A percentile compares a stretch with the other conserved stretches of the same genome.
phyloP scores from a whole-genome alignment of 2,329 filamentous ascomycete species.

The Zasmidium cellare region DNA sequence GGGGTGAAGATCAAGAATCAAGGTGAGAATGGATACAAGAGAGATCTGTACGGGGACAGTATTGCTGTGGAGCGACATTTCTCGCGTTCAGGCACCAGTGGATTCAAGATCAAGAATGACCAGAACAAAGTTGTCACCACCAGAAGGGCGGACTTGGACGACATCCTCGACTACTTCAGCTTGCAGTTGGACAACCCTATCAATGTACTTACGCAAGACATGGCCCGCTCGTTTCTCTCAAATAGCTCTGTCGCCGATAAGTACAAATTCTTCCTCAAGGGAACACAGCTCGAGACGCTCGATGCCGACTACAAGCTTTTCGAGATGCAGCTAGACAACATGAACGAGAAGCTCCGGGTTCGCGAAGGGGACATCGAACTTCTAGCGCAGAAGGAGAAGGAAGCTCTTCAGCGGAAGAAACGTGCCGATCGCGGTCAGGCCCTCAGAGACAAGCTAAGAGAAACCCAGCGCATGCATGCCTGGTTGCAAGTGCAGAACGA shows the following conservation, averaged over 20 bases:
- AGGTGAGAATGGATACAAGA: conserved; percentile 80
- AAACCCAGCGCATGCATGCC: conserved; percentile 67
- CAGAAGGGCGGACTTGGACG: conserved; percentile 83
- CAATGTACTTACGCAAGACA: conserved; percentile 93
- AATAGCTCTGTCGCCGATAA: conserved; percentile 79
- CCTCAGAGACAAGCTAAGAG: conserved; percentile 59
- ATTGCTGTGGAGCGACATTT: conserved; percentile 94
- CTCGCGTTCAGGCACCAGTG: conserved; percentile 68
- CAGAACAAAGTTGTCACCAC: conserved; percentile 71
- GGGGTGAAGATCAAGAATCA: conserved; percentile 88
- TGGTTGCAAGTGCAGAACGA: conserved; percentile 84
- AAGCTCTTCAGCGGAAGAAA: conserved; percentile 65
- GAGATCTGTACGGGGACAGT: conserved; percentile 75
- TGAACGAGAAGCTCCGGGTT: conserved; percentile 62
- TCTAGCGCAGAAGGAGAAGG: conserved; percentile 59
- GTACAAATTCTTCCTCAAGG: conserved; percentile 94
- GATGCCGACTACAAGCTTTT: conserved; percentile 89
- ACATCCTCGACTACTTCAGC: conserved; percentile 89
- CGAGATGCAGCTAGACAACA: conserved; percentile 73
- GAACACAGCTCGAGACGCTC: conserved; percentile 88
- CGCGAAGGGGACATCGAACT: conserved; percentile 63
- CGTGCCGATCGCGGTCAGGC: conserved; percentile 65
- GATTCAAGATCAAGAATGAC: conserved; percentile 82
- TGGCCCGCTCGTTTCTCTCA: conserved; percentile 89
- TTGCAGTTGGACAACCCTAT: conserved; percentile 96